Evolutionary conservation across 768 basidiomycete species (phyloP), one percentile per base, ranked within the genome.

Genomic region (Scleroderma citrinum): DNA sequence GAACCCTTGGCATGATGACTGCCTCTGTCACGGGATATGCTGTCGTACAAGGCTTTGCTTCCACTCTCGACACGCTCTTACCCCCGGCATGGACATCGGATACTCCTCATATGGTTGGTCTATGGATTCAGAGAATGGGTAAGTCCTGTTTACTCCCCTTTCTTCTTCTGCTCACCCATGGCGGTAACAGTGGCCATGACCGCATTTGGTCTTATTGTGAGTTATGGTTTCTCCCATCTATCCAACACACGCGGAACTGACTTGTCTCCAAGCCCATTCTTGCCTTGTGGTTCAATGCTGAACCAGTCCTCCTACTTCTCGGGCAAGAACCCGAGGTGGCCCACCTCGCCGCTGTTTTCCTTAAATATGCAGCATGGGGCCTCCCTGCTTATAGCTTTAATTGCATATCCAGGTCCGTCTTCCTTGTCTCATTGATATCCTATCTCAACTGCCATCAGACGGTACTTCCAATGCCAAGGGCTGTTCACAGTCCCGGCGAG

Each of bases 41-140:
- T 54, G 83, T 95, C 47, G 71, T 93, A 7, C 85, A 87, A 54
- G 92, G 92, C 16, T 80, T 95, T 47, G 72, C 81, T 7, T 88
- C 85, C 43, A 83, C 91, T 1, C 80, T 99, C 19, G 96, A 99
- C 64, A 94, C 94, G 0, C 77, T 99, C 58, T 80, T 97, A 8
- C 95, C 96, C 1, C 81, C 90, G 31, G 93, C 95, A 16, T 99
- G 90, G 92, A 94, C 96, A 0, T 92, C 91, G 3, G 62, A 82
- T 1, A 81, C 85, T 26, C 95, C 93, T 0, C 70, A 84, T 13
- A 74, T 91, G 8, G 90, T 97, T 10, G 93, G 93, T 6, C 73
- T 95, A 7, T 95, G 93, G 93, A 68, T 85, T 8, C 91, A 94
- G 64, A 73, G 93, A 53, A 92, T 91, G 87, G 71, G 85, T 86